These are phyloP conservation scores for Eleusine indica DNA, from an alignment of 176 grass and related monocot species.

Conservation along the genomic window DNA sequence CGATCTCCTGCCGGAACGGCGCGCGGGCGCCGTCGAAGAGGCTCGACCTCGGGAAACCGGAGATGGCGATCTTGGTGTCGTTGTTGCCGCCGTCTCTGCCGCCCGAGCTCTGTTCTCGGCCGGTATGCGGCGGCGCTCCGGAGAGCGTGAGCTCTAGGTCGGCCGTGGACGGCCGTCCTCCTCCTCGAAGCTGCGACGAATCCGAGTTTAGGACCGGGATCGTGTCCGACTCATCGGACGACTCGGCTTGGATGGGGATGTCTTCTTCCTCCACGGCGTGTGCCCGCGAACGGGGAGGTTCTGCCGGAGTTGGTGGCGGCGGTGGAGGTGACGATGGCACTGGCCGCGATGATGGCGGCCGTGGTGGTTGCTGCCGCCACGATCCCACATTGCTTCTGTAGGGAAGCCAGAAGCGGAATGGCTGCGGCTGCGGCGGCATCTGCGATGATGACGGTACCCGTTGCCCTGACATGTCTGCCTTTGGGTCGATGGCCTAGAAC, in stretches of 20 bases:
- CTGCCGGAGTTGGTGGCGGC: slow-evolving; percentile 6
- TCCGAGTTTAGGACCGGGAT: slow-evolving; percentile 7
- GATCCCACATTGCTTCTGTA: slow-evolving; percentile 31
- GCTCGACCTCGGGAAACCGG: slow-evolving; percentile 37
- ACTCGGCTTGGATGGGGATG: slow-evolving; percentile 5
- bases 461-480: slow-evolving; percentile 39
- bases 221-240: slow-evolving; percentile 27
- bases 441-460: slow-evolving; percentile 15
- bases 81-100: not conserved
- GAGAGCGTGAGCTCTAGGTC: slow-evolving; percentile 40
- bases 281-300: not conserved
- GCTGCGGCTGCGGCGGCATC: slow-evolving; percentile 31
- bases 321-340: not conserved
- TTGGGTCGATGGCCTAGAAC: not conserved
- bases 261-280: slow-evolving; percentile 26
- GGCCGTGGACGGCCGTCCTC: not conserved
- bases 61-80: slow-evolving; percentile 60
- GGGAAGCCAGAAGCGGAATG: slow-evolving; percentile 65
- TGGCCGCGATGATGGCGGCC: not conserved
- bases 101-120: not conserved
- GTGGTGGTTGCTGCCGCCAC: slow-evolving; percentile 40
- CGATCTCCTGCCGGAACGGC: slow-evolving; percentile 55
- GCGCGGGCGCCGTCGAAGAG: slow-evolving; percentile 51
- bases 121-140: not conserved
- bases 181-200: slow-evolving; percentile 4